These are phyloP conservation scores for Haematococcus sp. DNA, from an alignment of 139 green algal species.

Conservation along the genomic window DNA sequence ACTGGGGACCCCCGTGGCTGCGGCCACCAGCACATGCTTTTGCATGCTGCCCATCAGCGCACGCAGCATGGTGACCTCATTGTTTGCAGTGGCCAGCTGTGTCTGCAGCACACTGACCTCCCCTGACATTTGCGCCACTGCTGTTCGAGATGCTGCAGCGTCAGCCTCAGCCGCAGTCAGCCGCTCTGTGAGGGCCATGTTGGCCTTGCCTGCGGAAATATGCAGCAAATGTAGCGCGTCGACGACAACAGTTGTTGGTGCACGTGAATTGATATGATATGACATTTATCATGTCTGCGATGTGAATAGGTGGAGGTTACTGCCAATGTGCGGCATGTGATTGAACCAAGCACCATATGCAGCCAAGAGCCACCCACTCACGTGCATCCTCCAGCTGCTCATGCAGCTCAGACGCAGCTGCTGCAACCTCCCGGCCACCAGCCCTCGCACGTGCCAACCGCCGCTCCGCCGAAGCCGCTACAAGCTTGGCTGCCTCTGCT, in stretches of 20 bases:
- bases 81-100: constrained; percentile 13
- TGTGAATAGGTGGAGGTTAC: too few species aligned
- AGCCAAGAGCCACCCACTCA: constrained; percentile 7
- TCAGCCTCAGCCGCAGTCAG: not conserved
- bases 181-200: too few species aligned
- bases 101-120: constrained; percentile 8
- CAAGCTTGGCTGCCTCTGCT: constrained; percentile 8
- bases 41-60: not conserved
- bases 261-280: too few species aligned
- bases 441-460: constrained; percentile 18
- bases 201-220: too few species aligned
- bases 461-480: constrained; percentile 22
- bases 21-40: too few species aligned
- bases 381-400: constrained; percentile 18
- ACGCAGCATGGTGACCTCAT: constrained; percentile 16
- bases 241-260: too few species aligned
- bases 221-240: too few species aligned
- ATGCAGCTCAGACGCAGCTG: constrained; percentile 17
- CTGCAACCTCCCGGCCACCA: constrained; percentile 24
- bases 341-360: not conserved
- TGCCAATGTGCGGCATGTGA: not conserved
- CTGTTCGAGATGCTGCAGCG: not conserved
- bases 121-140: constrained; percentile 1
- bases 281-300: too few species aligned
- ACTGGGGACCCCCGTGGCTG: not conserved